Evolutionary conservation across 345 rosid species (phyloP).

Genomic region (Triadica sebifera): DNA sequence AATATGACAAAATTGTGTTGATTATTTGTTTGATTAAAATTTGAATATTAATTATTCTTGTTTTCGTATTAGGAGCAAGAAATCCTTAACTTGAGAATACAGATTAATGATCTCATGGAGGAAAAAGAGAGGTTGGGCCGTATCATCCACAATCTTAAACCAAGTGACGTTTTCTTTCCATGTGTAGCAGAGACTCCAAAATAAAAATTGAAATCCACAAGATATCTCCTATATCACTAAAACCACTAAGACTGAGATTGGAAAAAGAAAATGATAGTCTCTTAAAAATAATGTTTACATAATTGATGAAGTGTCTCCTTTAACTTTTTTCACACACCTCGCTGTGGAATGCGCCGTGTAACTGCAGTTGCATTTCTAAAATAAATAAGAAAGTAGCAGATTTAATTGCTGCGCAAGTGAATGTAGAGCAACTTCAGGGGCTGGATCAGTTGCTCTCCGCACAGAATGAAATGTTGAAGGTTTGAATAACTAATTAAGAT

Average conservation of each 20-base stretch:
- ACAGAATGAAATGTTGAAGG: constrained; percentile 88
- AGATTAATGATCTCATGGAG: constrained; percentile 49
- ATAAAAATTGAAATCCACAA: background rate
- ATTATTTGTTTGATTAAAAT: constrained; percentile 1
- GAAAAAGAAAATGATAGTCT: background rate
- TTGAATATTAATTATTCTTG: constrained; percentile 11
- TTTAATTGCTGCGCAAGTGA: constrained; percentile 55
- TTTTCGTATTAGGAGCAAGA: constrained; percentile 57
- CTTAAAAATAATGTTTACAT: background rate
- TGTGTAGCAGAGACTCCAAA: background rate
- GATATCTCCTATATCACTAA: background rate
- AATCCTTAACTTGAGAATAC: constrained; percentile 50
- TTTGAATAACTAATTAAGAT: constrained; percentile 21
- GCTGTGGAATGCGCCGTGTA: constrained; percentile 2
- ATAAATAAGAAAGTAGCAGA: constrained; percentile 61
- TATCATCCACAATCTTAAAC: background rate
- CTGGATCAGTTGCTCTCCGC: constrained; percentile 73
- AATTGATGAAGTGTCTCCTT: background rate
- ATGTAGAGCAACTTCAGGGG: constrained; percentile 67
- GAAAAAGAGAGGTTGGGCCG: constrained; percentile 70
- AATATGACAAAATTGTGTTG: background rate
- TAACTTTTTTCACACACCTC: background rate
- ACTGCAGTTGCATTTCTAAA: constrained; percentile 57
- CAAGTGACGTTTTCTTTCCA: background rate
- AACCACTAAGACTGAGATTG: background rate